Conservation (phyloP, 805 yeast species). For the Tetrapisispora pingtungensis region DNA sequence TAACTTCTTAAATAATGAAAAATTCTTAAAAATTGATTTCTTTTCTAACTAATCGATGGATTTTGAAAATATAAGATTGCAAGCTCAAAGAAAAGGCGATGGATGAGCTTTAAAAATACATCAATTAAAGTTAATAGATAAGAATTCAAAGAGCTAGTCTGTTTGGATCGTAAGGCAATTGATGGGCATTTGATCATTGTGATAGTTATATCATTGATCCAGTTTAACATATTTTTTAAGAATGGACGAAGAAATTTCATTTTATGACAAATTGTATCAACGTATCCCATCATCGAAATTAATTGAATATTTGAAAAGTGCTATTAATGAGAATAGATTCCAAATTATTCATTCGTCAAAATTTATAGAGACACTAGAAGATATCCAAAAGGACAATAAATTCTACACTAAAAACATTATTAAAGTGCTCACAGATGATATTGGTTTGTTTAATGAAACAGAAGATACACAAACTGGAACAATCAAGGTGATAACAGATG, state of each 20-base stretch:
- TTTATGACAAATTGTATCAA: slow-evolving; percentile 10
- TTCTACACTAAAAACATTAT: slow-evolving; percentile 42
- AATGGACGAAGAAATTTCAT: not conserved
- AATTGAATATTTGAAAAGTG: not conserved
- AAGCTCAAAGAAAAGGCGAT: too few relatives aligned
- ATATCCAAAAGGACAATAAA: slow-evolving; percentile 33
- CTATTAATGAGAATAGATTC: not conserved
- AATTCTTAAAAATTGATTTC: too few relatives aligned
- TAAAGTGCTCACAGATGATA: slow-evolving; percentile 31
- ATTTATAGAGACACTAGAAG: slow-evolving; percentile 14
- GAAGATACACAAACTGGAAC: slow-evolving; percentile 2
- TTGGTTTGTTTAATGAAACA: slow-evolving; percentile 31
- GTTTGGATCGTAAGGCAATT: too few relatives aligned
- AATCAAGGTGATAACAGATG: slow-evolving; percentile 3
- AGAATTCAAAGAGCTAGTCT: too few relatives aligned
- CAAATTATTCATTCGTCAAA: slow-evolving; percentile 2
- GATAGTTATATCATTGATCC: too few relatives aligned
- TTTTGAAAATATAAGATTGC: too few relatives aligned
- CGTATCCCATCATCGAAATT: slow-evolving; percentile 8
- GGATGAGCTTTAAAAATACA: too few relatives aligned
- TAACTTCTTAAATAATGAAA: too few relatives aligned
- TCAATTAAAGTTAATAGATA: too few relatives aligned
- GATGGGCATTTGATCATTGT: too few relatives aligned
- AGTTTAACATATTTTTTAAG: too few relatives aligned
- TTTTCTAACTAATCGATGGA: too few relatives aligned